Evolutionary conservation across 768 basidiomycete species (phyloP).

Genomic region (Xerocomellus intermedius): DNA sequence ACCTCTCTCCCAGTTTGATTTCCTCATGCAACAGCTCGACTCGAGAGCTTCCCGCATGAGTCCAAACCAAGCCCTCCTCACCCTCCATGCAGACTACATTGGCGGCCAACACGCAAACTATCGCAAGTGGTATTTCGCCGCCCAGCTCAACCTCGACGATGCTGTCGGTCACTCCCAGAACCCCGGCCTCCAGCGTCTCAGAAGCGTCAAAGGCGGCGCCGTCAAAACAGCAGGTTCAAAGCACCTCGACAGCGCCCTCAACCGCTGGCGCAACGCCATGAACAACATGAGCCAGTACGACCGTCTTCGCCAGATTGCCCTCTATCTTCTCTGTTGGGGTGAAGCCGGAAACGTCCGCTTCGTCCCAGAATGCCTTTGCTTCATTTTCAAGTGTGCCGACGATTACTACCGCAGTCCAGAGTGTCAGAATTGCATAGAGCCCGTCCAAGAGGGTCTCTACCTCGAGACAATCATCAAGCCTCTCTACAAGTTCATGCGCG

Average conservation of each 20-base stretch:
- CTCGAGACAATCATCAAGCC: conserved; percentile 91
- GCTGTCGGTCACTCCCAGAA: conserved; percentile 95
- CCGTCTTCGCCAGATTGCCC: conserved; percentile 91
- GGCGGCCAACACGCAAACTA: conserved; percentile 99
- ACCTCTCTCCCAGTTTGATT: conserved; percentile 71
- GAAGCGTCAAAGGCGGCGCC: conserved; percentile 66
- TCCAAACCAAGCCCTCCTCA: conserved; percentile 92
- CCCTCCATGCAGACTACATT: conserved; percentile 98
- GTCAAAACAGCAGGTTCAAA: conserved; percentile 59
- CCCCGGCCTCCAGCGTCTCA: conserved; percentile 86
- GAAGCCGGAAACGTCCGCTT: conserved; percentile 98
- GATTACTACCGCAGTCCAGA: conserved; percentile 99
- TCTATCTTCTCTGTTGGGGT: conserved; percentile 97
- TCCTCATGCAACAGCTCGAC: conserved; percentile 96
- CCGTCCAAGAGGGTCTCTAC: conserved; percentile 93
- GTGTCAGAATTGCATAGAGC: conserved; percentile 91
- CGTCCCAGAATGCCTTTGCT: conserved; percentile 94
- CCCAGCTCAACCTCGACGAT: conserved; percentile 98
- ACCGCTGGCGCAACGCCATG: conserved; percentile 98
- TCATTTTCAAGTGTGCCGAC: conserved; percentile 99
- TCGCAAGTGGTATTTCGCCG: conserved; percentile 99
- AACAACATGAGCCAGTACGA: conserved; percentile 99
- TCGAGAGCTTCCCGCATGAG: conserved; percentile 98
- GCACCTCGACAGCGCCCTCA: conserved; percentile 89
- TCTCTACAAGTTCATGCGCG: conserved; percentile 91